phyloP scores from a whole-genome alignment of 1,139 yeast genomes.

The Keqinozyma sinolaborantium region DNA sequence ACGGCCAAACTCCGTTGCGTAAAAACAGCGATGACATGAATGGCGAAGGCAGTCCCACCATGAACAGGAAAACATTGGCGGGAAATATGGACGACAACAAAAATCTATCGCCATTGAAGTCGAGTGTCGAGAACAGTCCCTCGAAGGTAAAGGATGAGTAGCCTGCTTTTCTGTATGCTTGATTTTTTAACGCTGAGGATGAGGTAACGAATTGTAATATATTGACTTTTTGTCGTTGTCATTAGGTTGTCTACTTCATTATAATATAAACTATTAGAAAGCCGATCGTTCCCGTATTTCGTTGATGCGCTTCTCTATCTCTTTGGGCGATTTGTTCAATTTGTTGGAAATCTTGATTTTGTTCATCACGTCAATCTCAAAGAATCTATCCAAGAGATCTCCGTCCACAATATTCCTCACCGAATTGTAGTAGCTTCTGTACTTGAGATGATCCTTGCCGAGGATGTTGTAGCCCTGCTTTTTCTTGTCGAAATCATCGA shows the following conservation, averaged over 20 bases:
- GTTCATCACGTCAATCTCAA: slow-evolving; percentile 27
- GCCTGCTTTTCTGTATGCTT: too few relatives aligned
- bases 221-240: too few relatives aligned
- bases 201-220: too few relatives aligned
- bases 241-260: too few relatives aligned
- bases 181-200: too few relatives aligned
- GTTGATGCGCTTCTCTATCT: slow-evolving; percentile 56
- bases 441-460: slow-evolving; percentile 67
- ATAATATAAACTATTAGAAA: slow-evolving; percentile 16
- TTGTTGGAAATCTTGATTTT: slow-evolving; percentile 49
- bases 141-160: background rate
- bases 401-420: slow-evolving; percentile 80
- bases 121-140: background rate
- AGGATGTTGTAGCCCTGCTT: slow-evolving; percentile 28
- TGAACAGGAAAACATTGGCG: slow-evolving; percentile 23
- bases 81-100: slow-evolving; percentile 6
- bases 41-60: slow-evolving; percentile 39
- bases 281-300: slow-evolving; percentile 56
- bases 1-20: slow-evolving; percentile 44
- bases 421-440: slow-evolving; percentile 78
- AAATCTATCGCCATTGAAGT: background rate
- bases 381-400: slow-evolving; percentile 67
- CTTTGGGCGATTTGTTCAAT: slow-evolving; percentile 55
- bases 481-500: slow-evolving; percentile 26
- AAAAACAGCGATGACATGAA: slow-evolving; percentile 37